Percentiles rank a stretch among this genome's conserved stretches.
These are phyloP conservation scores for Apiospora phragmitis DNA, from an alignment of 2,329 filamentous ascomycete species.

Conservation along the genomic window DNA sequence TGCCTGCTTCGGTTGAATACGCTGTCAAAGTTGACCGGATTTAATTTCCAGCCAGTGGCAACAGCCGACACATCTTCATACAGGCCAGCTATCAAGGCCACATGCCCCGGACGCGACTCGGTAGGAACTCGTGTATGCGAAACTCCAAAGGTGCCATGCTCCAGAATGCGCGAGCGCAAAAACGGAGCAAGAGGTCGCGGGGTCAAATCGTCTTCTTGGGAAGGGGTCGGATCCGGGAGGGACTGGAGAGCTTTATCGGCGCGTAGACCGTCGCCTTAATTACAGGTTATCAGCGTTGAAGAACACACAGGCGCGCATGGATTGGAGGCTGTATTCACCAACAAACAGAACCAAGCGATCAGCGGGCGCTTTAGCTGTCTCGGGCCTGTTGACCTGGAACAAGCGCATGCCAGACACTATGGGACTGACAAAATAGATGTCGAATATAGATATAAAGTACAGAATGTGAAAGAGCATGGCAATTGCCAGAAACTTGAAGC, in stretches of 20 bases:
- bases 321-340: slow-evolving; percentile 48
- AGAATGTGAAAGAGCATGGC: slow-evolving; percentile 91
- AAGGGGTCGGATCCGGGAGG: slow-evolving; percentile 80
- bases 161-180: slow-evolving; percentile 82
- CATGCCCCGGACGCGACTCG: slow-evolving; percentile 93
- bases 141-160: slow-evolving; percentile 92
- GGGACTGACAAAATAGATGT: slow-evolving; percentile 97
- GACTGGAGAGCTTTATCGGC: slow-evolving; percentile 97
- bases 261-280: slow-evolving; percentile 80
- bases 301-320: background rate
- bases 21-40: slow-evolving; percentile 97
- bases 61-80: slow-evolving; percentile 99
- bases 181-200: slow-evolving; percentile 87
- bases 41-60: slow-evolving; percentile 96
- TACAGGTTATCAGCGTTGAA: slow-evolving; percentile 16
- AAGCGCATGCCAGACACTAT: slow-evolving; percentile 94
- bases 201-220: slow-evolving; percentile 59
- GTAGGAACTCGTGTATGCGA: slow-evolving; percentile 97
- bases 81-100: slow-evolving; percentile 91
- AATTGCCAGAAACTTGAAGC: slow-evolving; percentile 82
- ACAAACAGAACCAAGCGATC: slow-evolving; percentile 92
- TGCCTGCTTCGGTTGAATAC: slow-evolving; percentile 96
- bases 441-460: slow-evolving; percentile 95
- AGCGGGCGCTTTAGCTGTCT: slow-evolving; percentile 69
- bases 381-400: slow-evolving; percentile 66